These are phyloP conservation scores for Colletotrichum theobromicola DNA, from an alignment of 2,329 filamentous ascomycete species.

Conservation along the genomic window DNA sequence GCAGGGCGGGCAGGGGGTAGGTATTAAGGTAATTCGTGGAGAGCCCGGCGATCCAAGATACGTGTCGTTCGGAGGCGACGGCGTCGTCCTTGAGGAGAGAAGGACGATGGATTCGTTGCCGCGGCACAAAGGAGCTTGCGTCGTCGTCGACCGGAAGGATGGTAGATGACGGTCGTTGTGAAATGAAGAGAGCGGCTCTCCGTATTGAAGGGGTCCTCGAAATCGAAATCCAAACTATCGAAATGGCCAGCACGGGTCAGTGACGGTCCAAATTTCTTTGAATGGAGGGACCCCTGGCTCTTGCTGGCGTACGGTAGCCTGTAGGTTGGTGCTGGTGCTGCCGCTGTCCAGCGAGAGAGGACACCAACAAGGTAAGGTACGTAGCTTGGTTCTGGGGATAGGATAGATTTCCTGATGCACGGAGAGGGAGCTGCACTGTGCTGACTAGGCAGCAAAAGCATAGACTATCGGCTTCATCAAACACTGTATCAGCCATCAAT, in stretches of 20 bases:
- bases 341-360: background rate
- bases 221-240: background rate
- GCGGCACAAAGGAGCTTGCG: background rate
- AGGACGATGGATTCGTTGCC: background rate
- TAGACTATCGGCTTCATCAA: background rate
- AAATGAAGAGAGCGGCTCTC: slow-evolving; percentile 18
- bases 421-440: background rate
- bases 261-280: slow-evolving; percentile 23
- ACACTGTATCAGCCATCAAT: background rate
- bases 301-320: background rate
- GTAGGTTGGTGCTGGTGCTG: background rate
- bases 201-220: background rate
- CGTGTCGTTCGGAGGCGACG: background rate
- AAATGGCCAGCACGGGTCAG: slow-evolving; percentile 17
- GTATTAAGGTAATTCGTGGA: background rate
- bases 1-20: slow-evolving; percentile 6
- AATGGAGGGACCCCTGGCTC: slow-evolving; percentile 15
- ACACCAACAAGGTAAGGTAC: background rate
- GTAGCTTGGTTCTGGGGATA: background rate
- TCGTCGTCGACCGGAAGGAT: background rate
- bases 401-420: background rate
- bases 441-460: background rate
- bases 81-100: background rate
- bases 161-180: background rate
- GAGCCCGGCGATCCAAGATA: background rate